Base-by-base conservation (phyloP, 192 early-diverging fungal genomes). In the Bifiguratus adelaidae region DNA sequence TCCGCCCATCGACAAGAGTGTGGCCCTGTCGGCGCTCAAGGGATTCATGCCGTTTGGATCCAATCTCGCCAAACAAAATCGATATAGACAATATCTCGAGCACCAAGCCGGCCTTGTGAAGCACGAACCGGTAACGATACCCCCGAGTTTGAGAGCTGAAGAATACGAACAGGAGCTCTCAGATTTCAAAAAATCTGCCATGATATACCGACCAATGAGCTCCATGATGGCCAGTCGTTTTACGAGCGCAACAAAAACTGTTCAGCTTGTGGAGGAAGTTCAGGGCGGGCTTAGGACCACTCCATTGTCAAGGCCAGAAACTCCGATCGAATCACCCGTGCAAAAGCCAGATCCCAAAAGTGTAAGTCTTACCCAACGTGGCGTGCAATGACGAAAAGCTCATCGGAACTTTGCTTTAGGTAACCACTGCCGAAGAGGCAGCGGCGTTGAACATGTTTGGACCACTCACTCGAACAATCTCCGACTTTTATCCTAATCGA, bases 21-120 rank as follows among this genome's bases (percentile, higher is more conserved):
- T 74, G 0, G 89, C 89, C 0, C 19, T 67, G 32, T 69, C 74
- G 0, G 85, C 87, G 0, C 47, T 91, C 11, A 74, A 74, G 55
- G 87, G 87, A 9, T 90, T 83, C 52, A 82, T 89, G 49, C 89
- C 89, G 0, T 92, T 88, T 65, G 70, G 66, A 11, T 74, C 70
- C 30, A 77, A 81, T 41, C 35, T 65, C 5, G 61, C 70, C 1
- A 92, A 91, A 42, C 89, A 91, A 51, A 61, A 35, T 4, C 70
- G 89, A 18, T 92, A 92, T 61, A 70, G 70, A 23, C 41, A 67
- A 2, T 92, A 80, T 55, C 43, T 92, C 20, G 72, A 85, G 53
- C 51, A 64, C 7, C 72, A 76, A 25, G 77, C 82, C n/a, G 81
- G 75, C 7, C 25, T 74, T 7, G 25, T 8, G 51, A 23, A 40